A percentile compares a stretch with the other conserved stretches of the same genome.
phyloP scores from a whole-genome alignment of 768 basidiomycete species.

The Tephrocybe sp. region DNA sequence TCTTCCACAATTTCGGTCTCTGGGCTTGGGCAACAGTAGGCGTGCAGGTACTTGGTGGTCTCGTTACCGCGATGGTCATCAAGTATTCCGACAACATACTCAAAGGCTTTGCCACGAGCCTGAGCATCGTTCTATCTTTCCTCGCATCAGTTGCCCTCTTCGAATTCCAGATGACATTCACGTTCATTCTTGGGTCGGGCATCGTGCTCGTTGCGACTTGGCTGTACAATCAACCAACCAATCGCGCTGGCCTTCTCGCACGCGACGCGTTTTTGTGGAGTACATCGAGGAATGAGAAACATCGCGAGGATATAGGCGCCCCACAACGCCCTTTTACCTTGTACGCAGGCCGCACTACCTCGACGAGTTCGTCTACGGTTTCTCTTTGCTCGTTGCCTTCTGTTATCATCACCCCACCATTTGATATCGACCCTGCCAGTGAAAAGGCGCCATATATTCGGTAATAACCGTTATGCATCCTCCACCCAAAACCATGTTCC shows the following conservation, averaged over 20 bases:
- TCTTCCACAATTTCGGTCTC: constrained; percentile 83
- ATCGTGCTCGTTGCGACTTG: constrained; percentile 88
- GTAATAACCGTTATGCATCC: neutral
- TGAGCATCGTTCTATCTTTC: constrained; percentile 95
- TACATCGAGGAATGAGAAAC: constrained; percentile 26
- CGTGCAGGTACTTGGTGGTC: constrained; percentile 89
- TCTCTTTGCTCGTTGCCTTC: constrained; percentile 30
- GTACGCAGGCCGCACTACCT: constrained; percentile 24
- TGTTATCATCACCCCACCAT: constrained; percentile 18
- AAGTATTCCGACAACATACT: constrained; percentile 95
- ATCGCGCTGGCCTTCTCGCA: constrained; percentile 21
- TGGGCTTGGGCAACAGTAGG: constrained; percentile 97
- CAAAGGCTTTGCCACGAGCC: constrained; percentile 93
- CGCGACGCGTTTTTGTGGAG: constrained; percentile 19
- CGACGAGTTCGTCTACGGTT: constrained; percentile 30
- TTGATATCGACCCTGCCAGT: constrained; percentile 19
- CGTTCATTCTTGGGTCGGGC: constrained; percentile 81
- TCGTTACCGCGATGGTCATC: constrained; percentile 94
- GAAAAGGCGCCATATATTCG: constrained; percentile 18
- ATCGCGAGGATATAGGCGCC: constrained; percentile 10
- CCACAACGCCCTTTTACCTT: constrained; percentile 17
- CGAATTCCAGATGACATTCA: constrained; percentile 81
- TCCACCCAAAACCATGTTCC: neutral
- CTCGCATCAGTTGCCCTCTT: constrained; percentile 89
- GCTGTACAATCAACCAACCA: constrained; percentile 80